Base-by-base conservation (phyloP, 2,329 filamentous ascomycete species). In the Paraconiothyrium brasiliense region DNA sequence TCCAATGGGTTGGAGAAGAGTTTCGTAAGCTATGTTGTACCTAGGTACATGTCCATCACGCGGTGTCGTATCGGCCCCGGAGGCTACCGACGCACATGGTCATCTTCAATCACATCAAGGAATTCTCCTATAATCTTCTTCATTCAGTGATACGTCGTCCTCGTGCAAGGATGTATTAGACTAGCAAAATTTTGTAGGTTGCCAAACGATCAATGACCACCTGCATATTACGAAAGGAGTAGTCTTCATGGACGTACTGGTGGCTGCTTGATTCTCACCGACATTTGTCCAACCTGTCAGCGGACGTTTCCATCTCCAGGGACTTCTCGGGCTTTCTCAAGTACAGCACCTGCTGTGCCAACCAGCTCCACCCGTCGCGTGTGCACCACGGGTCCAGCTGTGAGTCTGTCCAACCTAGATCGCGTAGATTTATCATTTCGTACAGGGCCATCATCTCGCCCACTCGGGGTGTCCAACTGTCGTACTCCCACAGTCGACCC, bases 371-470 rank as follows among this genome's bases (percentile, higher is more conserved):
- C 11, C 16, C 9, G 35, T 39, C 20, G 20, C 20, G 20, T 7
- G 35, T 10, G 35, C 5, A 39, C 16, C 5, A 13, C 9, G 5
- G 4, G 5, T 7, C 35, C 20, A 30, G 27, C 27, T 30, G 37
- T 39, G 37, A 16, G 1, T 41, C 1, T 41, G 6, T n/a, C 43
- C 47, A 14, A 13, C 49, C 44, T 32, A 60, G 32, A 6, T 39
- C 11, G 4, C 14, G 30, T 35, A 52, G 30, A 5, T 34, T 13
- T 20, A 24, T 41, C 30, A n/a, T 46, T 4, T 52, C 37, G 52
- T 59, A 54, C 39, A 14, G 10, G 4, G 47, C 55, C 13, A 64
- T 22, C 54, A 61, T 64, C 37, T 49, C 35, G 8, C 57, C 55
- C 24, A 61, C 58, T 4, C 43, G 20, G 16, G 62, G 58, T 9